Base-by-base conservation (phyloP, 495 filamentous ascomycete genomes). In the Tuber aestivum region DNA sequence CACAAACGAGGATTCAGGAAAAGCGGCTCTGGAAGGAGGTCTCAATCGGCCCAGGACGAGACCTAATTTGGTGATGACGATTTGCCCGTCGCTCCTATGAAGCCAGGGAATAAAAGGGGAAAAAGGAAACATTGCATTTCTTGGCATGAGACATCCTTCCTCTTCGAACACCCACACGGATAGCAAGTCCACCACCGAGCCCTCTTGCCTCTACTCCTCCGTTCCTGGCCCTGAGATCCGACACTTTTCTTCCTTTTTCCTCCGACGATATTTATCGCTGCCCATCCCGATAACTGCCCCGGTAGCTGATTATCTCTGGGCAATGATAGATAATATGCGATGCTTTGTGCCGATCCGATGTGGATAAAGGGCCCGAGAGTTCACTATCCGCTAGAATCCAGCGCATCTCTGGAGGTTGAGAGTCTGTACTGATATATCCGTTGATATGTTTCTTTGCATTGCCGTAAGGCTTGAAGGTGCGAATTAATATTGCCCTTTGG, bases 201-300 rank as follows among this genome's bases (percentile, higher is more conserved):
- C 16, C 56, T 35, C 16, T 35, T 65, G 56, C 56, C 56, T 65
- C 35, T 65, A 50, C 16, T n/a, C 56, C 27, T 18, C 56, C 56
- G 56, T 65, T 65, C 56, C 56, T 65, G 56, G 56, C 56, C 56
- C 56, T 65, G 56, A 61, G 56, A 65, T 65, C 27, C 27, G 56
- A 65, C 56, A 18, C 56, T 65, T 65, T 65, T 35, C 56, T 65
- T 65, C 56, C 56, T 35, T 65, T 65, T 35, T 65, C 56, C 56
- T 65, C 56, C 14, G 56, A 65, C 35, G 56, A 16, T 35, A 32
- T 65, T 65, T 65, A 18, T 65, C 32, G 2, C 27, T 18, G 20
- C n/a, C 9, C 27, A 65, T 27, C 56, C 35, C 56, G 56, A 65
- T 4, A 18, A 27, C 20, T 35, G 27, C 14, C 56, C 56, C 27